phyloP scores from a whole-genome alignment of 305 asterid species.

The Fraxinus platypoda region DNA sequence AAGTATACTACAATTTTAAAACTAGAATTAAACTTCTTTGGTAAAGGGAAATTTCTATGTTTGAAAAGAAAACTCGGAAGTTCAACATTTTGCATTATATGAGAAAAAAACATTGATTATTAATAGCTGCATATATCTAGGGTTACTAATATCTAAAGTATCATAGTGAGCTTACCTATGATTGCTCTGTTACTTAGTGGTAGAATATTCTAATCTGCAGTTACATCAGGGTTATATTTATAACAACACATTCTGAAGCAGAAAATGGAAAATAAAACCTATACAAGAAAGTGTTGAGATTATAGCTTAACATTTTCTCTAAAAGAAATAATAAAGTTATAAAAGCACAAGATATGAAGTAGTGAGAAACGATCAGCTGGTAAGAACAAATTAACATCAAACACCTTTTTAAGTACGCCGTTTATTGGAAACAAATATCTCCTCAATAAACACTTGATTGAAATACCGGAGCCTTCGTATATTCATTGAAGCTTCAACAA shows the following conservation, averaged over 20 bases:
- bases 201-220: background rate
- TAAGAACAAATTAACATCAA: background rate
- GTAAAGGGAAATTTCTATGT: background rate
- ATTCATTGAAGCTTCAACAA: background rate
- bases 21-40: background rate
- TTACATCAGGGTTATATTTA: background rate
- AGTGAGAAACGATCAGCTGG: background rate
- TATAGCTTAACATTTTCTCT: background rate
- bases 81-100: background rate
- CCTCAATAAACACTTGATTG: background rate
- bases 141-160: background rate
- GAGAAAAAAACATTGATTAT: background rate
- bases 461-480: background rate
- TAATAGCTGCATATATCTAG: background rate
- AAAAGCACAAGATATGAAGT: background rate
- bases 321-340: background rate
- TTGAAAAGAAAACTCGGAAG: background rate
- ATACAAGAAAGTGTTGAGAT: background rate
- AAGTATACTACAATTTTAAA: constrained; percentile 1
- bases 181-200: background rate
- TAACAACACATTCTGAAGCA: background rate
- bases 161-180: background rate
- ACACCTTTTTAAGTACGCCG: background rate
- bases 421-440: background rate
- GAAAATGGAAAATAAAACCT: background rate